Percentiles rank a stretch among this genome's conserved stretches.
phyloP scores from a whole-genome alignment of 2,329 filamentous ascomycete species.

The Diatrype stigma region DNA sequence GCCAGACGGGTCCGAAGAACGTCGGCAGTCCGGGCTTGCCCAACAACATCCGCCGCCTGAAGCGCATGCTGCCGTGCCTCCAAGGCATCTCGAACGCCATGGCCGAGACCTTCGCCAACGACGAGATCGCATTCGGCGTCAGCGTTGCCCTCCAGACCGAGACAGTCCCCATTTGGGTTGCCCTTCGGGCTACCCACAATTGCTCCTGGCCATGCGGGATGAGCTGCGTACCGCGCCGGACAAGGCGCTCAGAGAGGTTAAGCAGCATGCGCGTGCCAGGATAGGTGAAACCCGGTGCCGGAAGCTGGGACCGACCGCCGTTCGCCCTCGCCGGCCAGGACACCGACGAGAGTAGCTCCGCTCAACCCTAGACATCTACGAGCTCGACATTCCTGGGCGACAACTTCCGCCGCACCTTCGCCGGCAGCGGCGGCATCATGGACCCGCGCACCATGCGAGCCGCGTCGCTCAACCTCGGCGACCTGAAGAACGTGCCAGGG shows the following conservation, averaged over 20 bases:
- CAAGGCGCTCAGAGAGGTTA: not conserved
- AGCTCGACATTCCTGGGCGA: not conserved
- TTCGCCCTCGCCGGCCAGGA: too few relatives aligned
- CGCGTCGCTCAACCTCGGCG: not conserved
- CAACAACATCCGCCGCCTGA: not conserved
- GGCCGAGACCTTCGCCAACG: not conserved
- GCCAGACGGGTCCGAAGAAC: too few relatives aligned
- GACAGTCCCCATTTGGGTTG: conserved; percentile 2
- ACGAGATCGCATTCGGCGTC: conserved; percentile 3
- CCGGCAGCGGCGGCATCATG: not conserved
- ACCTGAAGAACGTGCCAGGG: not conserved
- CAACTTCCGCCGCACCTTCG: not conserved
- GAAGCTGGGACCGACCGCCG: not conserved
- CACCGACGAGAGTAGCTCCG: too few relatives aligned
- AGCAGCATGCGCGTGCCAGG: not conserved
- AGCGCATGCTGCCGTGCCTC: not conserved
- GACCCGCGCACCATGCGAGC: too few relatives aligned
- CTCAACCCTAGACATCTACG: not conserved
- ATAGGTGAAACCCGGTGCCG: not conserved
- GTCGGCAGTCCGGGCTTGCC: not conserved
- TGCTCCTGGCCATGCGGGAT: conserved; percentile 2
- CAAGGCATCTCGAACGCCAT: not conserved
- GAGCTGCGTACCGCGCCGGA: not conserved
- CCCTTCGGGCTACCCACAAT: not conserved
- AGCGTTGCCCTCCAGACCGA: not conserved